Evolutionary conservation across 352 stramenopile genomes (phyloP).

Genomic region (Pythium oligandrum): DNA sequence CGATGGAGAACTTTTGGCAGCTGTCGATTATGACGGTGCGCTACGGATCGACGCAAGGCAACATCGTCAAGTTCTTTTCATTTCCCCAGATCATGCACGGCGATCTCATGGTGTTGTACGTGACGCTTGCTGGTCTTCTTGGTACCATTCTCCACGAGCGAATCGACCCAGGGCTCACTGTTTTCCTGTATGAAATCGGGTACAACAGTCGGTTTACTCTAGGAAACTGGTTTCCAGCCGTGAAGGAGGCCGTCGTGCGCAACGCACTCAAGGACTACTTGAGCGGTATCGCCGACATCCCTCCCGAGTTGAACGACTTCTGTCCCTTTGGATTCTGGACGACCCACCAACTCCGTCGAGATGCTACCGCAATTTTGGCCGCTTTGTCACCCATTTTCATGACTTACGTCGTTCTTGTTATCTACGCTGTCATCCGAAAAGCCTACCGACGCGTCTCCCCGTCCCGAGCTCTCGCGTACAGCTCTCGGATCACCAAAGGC

Average conservation of each 20-base stretch:
- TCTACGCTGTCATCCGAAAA: slow-evolving; percentile 2
- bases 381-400: slow-evolving; percentile 9
- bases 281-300: not conserved
- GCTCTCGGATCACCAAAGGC: not conserved
- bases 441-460: slow-evolving; percentile 6
- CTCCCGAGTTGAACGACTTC: not conserved
- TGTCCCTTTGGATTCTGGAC: too few relatives aligned
- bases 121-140: not conserved
- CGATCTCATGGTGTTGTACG: too few relatives aligned
- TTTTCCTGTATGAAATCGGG: slow-evolving; percentile 13
- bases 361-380: not conserved
- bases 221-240: slow-evolving; percentile 3
- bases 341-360: not conserved
- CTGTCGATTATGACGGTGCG: too few relatives aligned
- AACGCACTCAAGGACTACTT: not conserved
- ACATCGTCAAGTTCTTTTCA: too few relatives aligned
- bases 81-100: too few relatives aligned
- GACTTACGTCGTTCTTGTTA: not conserved
- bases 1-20: slow-evolving; percentile 7
- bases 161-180: slow-evolving; percentile 9
- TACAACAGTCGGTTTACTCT: slow-evolving; percentile 2
- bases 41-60: too few relatives aligned
- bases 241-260: not conserved
- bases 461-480: not conserved
- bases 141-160: slow-evolving; percentile 10